A percentile compares a stretch with the other conserved stretches of the same genome.
phyloP scores from a whole-genome alignment of 257 asterid species.

The Solanum commersonii region DNA sequence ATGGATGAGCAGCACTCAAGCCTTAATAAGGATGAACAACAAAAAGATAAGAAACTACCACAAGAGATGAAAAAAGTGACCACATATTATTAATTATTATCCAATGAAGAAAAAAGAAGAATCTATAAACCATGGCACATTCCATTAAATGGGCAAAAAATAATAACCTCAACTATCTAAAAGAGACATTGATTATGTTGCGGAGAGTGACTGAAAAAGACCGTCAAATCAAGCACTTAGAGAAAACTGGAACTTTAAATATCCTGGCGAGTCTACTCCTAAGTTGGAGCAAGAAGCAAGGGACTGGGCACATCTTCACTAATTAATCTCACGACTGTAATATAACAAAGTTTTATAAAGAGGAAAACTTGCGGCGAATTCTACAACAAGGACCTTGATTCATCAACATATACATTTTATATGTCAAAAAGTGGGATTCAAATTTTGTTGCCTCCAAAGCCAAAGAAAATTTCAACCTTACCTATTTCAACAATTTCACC shows the following conservation, averaged over 20 bases:
- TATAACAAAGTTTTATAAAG: too few species aligned
- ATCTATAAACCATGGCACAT: neutral
- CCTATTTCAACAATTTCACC: neutral
- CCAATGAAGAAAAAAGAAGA: neutral
- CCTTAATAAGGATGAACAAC: neutral
- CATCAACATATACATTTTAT: neutral
- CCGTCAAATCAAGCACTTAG: neutral
- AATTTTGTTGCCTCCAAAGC: neutral
- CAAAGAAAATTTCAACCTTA: too few species aligned
- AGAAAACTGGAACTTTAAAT: neutral
- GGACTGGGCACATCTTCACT: neutral
- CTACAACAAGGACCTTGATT: neutral
- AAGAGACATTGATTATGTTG: neutral
- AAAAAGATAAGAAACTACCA: neutral
- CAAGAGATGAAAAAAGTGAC: neutral
- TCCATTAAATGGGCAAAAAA: neutral
- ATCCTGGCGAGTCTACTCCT: neutral
- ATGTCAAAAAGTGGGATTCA: neutral
- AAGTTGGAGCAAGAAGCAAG: neutral
- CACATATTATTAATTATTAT: neutral
- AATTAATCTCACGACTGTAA: too few species aligned
- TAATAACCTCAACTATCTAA: neutral
- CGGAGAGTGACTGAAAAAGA: neutral
- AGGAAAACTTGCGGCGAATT: neutral
- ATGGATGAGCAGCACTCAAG: too few species aligned